Evolutionary conservation across 23 red algal species (phyloP), one percentile per base, ranked within the genome.

Genomic region (Gracilaria domingensis): DNA sequence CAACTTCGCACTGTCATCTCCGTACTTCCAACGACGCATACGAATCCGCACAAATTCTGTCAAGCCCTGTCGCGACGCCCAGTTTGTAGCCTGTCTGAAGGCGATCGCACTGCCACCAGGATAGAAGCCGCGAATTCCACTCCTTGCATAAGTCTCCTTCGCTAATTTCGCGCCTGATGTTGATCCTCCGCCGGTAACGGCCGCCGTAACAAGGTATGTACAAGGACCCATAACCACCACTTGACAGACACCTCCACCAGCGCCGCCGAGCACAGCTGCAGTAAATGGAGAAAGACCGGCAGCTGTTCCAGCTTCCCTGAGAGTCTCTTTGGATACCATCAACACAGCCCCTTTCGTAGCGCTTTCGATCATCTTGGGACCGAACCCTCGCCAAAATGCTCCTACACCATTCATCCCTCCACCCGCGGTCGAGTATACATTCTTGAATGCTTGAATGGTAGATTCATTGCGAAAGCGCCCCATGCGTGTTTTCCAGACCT

Each of bases 401-500:
- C 71, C 50, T 0, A 98, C 53, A 1, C 93, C 97, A 37, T 39
- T 62, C 25, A 84, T 75, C 11, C 84, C 93, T 11, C 84, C 79
- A 25, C 84, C 93, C 28, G 78, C 91, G 13, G 38, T 45, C 3
- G 80, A 49, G 75, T 98, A 94, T 25, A 98, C 77, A 40, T 90
- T 90, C 33, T 86, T 81, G 57, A 98, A 93, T 50, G 97, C 97
- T 20, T 79, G 23, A 9, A 93, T 42, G 30, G 90, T 95, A 25
- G 61, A 59, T 53, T 98, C 97, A 53, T 76, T 96, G 42, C 97
- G 89, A 60, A 93, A 93, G 50, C 92, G 88, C 23, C 92, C 97
- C 90, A 98, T 95, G 37, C 93, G 89, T 40, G 97, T 98, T 66
- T 98, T 98, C 79, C 93, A 95, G 26, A 98, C 97, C 84, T 98